phyloP scores from a whole-genome alignment of 2,329 filamentous ascomycete species.

The Verticillium nonalfalfae region DNA sequence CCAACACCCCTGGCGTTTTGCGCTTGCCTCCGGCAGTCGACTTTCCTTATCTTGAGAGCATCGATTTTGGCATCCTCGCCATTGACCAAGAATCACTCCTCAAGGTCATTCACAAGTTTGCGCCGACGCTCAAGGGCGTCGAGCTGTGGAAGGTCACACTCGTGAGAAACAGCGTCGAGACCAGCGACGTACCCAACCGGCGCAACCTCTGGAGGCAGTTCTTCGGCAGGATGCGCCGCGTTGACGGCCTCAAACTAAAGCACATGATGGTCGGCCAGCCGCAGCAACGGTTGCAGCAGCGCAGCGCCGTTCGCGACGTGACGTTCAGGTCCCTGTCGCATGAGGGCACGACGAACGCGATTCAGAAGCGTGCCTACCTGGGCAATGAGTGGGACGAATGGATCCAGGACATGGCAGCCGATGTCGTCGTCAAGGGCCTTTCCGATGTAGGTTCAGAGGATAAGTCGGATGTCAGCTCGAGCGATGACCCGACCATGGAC shows the following conservation, averaged over 20 bases:
- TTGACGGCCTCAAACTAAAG: slow-evolving; percentile 23
- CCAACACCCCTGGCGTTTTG: background rate
- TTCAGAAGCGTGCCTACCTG: slow-evolving; percentile 16
- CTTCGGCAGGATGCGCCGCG: slow-evolving; percentile 23
- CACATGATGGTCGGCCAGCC: slow-evolving; percentile 24
- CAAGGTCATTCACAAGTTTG: slow-evolving; percentile 31
- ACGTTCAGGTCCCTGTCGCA: background rate
- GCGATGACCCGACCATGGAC: too few relatives aligned
- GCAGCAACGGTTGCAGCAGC: slow-evolving; percentile 5
- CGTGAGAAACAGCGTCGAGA: background rate
- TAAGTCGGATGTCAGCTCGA: background rate
- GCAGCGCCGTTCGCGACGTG: background rate
- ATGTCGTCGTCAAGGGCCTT: background rate
- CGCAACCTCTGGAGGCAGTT: slow-evolving; percentile 32
- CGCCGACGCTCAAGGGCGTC: slow-evolving; percentile 33
- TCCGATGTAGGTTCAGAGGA: background rate
- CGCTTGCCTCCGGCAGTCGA: slow-evolving; percentile 15
- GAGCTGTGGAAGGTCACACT: slow-evolving; percentile 38
- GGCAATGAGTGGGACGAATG: slow-evolving; percentile 24
- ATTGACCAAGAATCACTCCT: slow-evolving; percentile 23
- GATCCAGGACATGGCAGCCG: background rate
- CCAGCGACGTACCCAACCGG: slow-evolving; percentile 7
- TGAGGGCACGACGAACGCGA: background rate
- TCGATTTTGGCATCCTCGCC: slow-evolving; percentile 36
- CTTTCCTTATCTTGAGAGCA: slow-evolving; percentile 26